Conservation (phyloP, 495 filamentous ascomycete genomes). For the Xylaria grammica region DNA sequence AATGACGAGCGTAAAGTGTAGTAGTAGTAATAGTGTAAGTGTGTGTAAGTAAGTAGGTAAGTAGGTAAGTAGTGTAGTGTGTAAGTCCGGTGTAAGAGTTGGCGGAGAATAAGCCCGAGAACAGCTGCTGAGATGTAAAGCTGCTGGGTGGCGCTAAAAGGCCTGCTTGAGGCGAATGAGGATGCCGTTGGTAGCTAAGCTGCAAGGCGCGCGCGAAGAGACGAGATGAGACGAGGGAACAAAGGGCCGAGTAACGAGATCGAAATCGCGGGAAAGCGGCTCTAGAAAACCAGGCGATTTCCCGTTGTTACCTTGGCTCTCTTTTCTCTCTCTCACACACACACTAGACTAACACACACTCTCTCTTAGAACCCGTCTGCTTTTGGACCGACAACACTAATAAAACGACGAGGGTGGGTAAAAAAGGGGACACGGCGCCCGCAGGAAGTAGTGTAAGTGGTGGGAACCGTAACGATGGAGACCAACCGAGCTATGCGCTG, state of each 20-base stretch:
- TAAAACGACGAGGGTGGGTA: constrained; percentile 10
- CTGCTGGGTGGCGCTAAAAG: constrained; percentile 10
- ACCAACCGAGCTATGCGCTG: constrained; percentile 13
- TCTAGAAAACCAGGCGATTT: constrained; percentile 14
- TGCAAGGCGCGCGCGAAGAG: constrained; percentile 10
- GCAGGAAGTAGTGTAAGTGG: constrained; percentile 18
- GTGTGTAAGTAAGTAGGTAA: too few species aligned
- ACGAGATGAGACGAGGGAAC: constrained; percentile 6
- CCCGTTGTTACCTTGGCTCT: constrained; percentile 14
- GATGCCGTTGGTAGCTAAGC: neutral
- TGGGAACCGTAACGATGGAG: constrained; percentile 14
- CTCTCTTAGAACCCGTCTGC: neutral
- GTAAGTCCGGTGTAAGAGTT: constrained; percentile 29
- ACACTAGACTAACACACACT: too few species aligned
- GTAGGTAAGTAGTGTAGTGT: constrained; percentile 29
- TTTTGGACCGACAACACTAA: constrained; percentile 4
- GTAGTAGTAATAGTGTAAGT: constrained; percentile 13
- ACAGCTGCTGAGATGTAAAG: constrained; percentile 15
- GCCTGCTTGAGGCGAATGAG: neutral
- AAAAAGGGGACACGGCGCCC: constrained; percentile 18
- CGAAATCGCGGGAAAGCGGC: neutral
- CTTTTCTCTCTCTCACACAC: too few species aligned
- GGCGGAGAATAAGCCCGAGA: constrained; percentile 28
- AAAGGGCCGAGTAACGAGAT: constrained; percentile 22
- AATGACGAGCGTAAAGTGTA: neutral